phyloP scores from a whole-genome alignment of 371 early-diverging fungal genomes.

The Phascolomyces articulosus region DNA sequence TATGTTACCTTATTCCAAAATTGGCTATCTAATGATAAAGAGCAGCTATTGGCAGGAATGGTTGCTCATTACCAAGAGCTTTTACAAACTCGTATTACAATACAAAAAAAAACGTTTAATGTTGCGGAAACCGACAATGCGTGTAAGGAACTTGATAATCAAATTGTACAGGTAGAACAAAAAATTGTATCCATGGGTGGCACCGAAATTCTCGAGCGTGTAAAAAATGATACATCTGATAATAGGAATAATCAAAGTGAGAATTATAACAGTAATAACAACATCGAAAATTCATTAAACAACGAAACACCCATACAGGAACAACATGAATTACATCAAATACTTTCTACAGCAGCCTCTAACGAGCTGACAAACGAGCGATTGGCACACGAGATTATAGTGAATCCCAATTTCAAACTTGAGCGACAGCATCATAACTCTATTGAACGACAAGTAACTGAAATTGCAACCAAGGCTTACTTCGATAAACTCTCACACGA shows the following conservation, averaged over 20 bases:
- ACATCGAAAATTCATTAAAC: too few species aligned
- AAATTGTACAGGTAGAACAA: slow-evolving; percentile 33
- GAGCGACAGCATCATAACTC: slow-evolving; percentile 29
- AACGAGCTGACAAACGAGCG: slow-evolving; percentile 59
- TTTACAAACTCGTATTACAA: slow-evolving; percentile 62
- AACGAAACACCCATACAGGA: background rate
- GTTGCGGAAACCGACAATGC: slow-evolving; percentile 31
- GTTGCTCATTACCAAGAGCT: slow-evolving; percentile 71
- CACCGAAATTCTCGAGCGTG: slow-evolving; percentile 15
- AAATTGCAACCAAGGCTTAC: slow-evolving; percentile 63
- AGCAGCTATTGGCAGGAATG: slow-evolving; percentile 57
- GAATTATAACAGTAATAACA: background rate
- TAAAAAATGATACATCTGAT: slow-evolving; percentile 11
- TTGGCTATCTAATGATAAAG: slow-evolving; percentile 72
- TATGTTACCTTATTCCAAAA: slow-evolving; percentile 65
- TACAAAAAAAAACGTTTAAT: slow-evolving; percentile 54
- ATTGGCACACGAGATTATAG: slow-evolving; percentile 76
- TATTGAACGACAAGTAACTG: slow-evolving; percentile 54
- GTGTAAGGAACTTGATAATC: slow-evolving; percentile 51
- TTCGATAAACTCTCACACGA: slow-evolving; percentile 61
- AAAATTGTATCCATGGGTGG: slow-evolving; percentile 34
- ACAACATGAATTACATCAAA: too few species aligned
- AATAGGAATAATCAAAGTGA: too few species aligned
- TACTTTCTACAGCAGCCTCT: background rate
- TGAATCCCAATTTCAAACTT: slow-evolving; percentile 77